phyloP scores from a whole-genome alignment of 495 filamentous ascomycete genomes.

The Podospora pseudopauciseta region DNA sequence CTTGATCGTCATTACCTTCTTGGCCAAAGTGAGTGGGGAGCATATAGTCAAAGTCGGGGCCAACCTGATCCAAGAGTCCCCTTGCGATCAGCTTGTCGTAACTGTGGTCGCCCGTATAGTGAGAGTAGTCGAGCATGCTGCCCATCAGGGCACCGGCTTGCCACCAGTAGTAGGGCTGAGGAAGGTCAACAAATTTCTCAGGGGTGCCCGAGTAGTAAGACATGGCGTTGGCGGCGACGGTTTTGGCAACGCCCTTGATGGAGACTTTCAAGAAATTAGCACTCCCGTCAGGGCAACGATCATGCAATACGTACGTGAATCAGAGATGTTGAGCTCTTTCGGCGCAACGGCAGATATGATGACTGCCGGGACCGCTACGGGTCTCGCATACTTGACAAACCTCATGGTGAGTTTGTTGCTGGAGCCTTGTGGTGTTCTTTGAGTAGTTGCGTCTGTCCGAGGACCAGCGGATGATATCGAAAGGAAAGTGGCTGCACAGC shows the following conservation, averaged over 20 bases:
- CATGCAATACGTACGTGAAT: conserved; percentile 30
- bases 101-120: conserved; percentile 68
- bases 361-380: not conserved
- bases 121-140: conserved; percentile 77
- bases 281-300: no score
- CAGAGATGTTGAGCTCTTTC: conserved; percentile 42
- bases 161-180: conserved; percentile 78
- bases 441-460: no score
- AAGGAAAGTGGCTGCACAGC: not conserved
- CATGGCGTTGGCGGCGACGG: conserved; percentile 52
- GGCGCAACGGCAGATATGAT: conserved; percentile 30
- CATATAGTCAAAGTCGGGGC: conserved; percentile 61
- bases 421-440: no score
- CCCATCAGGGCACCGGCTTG: conserved; percentile 71
- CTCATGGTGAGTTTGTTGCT: not conserved
- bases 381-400: not conserved
- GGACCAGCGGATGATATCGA: not conserved
- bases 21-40: conserved; percentile 38
- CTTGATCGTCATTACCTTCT: conserved; percentile 71
- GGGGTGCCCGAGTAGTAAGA: conserved; percentile 64
- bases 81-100: conserved; percentile 69
- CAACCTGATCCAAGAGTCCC: conserved; percentile 62
- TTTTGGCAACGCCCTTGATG: conserved; percentile 46
- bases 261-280: conserved; percentile 39
- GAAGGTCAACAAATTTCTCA: conserved; percentile 59